Evolutionary conservation across 2,329 filamentous ascomycete genomes (phyloP).

Genomic region (Colletotrichum melonis): DNA sequence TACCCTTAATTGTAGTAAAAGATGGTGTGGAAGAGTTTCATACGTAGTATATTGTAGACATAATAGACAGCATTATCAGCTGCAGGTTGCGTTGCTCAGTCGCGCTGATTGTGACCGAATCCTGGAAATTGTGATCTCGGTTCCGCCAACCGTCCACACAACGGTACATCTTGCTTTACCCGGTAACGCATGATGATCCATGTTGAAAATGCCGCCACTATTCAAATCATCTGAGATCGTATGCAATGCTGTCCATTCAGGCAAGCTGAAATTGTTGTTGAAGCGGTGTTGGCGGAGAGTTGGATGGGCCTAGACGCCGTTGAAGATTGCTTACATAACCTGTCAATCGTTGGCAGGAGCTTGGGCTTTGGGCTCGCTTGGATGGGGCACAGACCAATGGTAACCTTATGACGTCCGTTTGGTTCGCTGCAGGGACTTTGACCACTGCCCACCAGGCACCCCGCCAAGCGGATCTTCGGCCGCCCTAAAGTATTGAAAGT

Average conservation of each 20-base stretch:
- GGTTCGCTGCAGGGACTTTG: constrained; percentile 27
- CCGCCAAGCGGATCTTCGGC: constrained; percentile 28
- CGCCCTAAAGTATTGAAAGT: constrained; percentile 24
- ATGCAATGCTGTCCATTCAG: neutral
- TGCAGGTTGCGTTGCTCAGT: neutral
- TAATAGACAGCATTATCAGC: neutral
- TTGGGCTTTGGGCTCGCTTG: neutral
- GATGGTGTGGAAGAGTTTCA: neutral
- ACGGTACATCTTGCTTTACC: no score
- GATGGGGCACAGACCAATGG: constrained; percentile 12
- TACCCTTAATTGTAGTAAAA: constrained; percentile 9
- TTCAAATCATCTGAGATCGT: neutral
- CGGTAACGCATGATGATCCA: no score
- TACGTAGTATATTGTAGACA: constrained; percentile 6
- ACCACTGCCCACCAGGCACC: constrained; percentile 16
- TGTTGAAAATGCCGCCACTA: neutral
- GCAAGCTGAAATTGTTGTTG: neutral
- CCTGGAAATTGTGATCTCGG: neutral
- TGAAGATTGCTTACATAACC: neutral
- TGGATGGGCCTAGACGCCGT: neutral
- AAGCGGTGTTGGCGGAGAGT: neutral
- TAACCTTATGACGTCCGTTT: constrained; percentile 29
- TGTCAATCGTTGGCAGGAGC: neutral
- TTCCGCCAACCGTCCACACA: neutral
- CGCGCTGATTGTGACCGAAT: neutral